Evolutionary conservation across 1,284 basidiomycete species (phyloP).

Genomic region (Trametes versicolor): DNA sequence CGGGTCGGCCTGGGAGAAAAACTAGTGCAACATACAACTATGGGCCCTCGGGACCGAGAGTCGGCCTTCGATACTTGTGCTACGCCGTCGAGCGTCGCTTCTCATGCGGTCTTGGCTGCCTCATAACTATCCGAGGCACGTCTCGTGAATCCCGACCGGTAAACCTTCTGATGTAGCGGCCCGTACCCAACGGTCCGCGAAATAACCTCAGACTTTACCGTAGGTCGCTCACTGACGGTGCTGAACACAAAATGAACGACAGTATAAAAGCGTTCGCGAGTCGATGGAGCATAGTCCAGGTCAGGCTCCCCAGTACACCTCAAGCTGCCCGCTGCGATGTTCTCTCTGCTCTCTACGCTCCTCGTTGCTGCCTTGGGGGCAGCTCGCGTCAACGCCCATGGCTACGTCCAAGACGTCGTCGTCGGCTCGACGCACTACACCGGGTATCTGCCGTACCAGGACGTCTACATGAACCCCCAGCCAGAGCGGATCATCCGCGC

Average conservation of each 20-base stretch:
- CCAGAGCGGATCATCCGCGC: slow-evolving; percentile 57
- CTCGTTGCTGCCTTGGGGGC: slow-evolving; percentile 15
- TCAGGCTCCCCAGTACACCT: background rate
- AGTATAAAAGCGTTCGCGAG: background rate
- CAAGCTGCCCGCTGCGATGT: slow-evolving; percentile 9
- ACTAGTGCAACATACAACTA: background rate
- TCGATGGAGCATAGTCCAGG: background rate
- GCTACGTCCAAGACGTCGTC: slow-evolving; percentile 49
- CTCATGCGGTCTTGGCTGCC: background rate
- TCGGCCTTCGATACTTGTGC: background rate
- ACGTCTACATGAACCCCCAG: slow-evolving; percentile 49
- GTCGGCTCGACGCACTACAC: slow-evolving; percentile 44
- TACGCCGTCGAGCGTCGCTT: background rate
- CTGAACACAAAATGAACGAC: background rate
- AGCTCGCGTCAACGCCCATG: slow-evolving; percentile 40
- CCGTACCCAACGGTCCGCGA: background rate
- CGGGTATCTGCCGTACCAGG: slow-evolving; percentile 50
- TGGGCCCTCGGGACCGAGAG: background rate
- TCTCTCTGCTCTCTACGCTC: slow-evolving; percentile 14
- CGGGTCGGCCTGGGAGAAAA: background rate
- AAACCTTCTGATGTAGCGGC: background rate
- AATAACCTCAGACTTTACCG: background rate
- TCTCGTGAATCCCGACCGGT: background rate
- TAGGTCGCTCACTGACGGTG: too few species aligned
- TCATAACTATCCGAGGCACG: background rate